Conservation (phyloP, 441 rosid species). For the Pelargonium myrrhifolium region DNA sequence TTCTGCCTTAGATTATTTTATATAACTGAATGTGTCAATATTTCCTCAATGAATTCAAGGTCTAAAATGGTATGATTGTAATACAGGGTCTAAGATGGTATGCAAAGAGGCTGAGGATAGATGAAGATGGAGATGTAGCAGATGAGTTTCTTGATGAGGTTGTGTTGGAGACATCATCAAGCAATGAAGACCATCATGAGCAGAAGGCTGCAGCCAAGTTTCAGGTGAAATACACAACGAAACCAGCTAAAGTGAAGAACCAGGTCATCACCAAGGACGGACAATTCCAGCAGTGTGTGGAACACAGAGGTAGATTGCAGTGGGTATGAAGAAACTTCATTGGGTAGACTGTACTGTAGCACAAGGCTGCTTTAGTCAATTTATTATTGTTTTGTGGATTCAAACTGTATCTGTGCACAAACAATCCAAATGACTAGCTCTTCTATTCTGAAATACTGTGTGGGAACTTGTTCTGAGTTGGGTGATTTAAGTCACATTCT, state of each 20-base stretch:
- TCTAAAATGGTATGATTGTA: slow-evolving; percentile 51
- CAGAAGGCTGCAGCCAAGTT: too few species aligned
- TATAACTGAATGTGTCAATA: too few species aligned
- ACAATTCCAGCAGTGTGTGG: slow-evolving; percentile 58
- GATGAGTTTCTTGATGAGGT: slow-evolving; percentile 83
- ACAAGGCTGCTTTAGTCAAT: too few species aligned
- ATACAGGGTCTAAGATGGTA: slow-evolving; percentile 80
- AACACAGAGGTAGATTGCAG: slow-evolving; percentile 48
- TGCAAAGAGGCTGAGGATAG: slow-evolving; percentile 64
- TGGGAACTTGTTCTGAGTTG: too few species aligned
- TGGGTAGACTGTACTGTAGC: too few species aligned
- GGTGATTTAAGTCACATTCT: too few species aligned
- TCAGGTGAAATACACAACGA: slow-evolving; percentile 37
- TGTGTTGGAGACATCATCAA: slow-evolving; percentile 23
- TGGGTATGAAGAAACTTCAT: slow-evolving; percentile 32
- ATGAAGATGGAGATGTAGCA: slow-evolving; percentile 95
- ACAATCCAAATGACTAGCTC: too few species aligned
- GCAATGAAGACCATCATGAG: slow-evolving; percentile 30
- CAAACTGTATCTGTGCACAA: too few species aligned
- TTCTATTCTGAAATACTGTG: too few species aligned
- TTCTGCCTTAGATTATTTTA: too few species aligned
- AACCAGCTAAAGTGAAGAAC: slow-evolving; percentile 61
- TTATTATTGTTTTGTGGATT: too few species aligned
- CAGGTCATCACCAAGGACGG: slow-evolving; percentile 64
- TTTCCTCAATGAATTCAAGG: slow-evolving; percentile 44